Percentiles rank a stretch among this genome's conserved stretches.
Evolutionary conservation across 495 filamentous ascomycete genomes (phyloP).

Genomic region (Aspergillus indologenus): DNA sequence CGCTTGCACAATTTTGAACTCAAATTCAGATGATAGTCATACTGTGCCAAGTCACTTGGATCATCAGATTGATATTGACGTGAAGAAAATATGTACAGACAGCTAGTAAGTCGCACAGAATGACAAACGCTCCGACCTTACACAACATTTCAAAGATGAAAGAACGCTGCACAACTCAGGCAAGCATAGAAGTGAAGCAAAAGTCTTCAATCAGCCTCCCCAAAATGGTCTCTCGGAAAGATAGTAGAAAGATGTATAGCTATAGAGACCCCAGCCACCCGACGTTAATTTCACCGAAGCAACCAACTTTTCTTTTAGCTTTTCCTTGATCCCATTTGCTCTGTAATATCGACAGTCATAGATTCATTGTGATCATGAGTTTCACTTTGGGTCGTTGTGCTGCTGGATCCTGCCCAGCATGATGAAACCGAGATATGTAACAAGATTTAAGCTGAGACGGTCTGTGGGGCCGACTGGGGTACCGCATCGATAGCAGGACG

Average conservation of each 20-base stretch:
- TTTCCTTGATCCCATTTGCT: not conserved
- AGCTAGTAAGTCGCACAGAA: constrained; percentile 1
- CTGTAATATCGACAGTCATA: constrained; percentile 19
- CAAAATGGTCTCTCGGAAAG: not conserved
- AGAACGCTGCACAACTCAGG: constrained; percentile 5
- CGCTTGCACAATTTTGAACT: not conserved
- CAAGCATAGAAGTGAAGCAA: constrained; percentile 2
- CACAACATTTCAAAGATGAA: constrained; percentile 6
- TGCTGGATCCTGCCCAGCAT: constrained; percentile 19
- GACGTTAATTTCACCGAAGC: constrained; percentile 9
- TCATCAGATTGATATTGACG: constrained; percentile 14
- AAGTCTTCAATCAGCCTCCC: constrained; percentile 2
- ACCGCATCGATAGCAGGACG: constrained; percentile 58
- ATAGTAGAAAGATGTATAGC: constrained; percentile 10
- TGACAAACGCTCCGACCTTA: constrained; percentile 22
- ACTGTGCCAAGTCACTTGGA: not conserved
- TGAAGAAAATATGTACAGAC: constrained; percentile 18
- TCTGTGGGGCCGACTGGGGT: constrained; percentile 30
- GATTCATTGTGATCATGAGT: constrained; percentile 21
- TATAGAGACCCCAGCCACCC: constrained; percentile 10
- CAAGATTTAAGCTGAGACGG: constrained; percentile 27
- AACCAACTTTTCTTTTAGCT: constrained; percentile 9
- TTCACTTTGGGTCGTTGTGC: constrained; percentile 1
- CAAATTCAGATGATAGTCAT: not conserved
- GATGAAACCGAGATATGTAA: not conserved